phyloP scores from a whole-genome alignment of 345 rosid species.

The Eucalyptus pumila region DNA sequence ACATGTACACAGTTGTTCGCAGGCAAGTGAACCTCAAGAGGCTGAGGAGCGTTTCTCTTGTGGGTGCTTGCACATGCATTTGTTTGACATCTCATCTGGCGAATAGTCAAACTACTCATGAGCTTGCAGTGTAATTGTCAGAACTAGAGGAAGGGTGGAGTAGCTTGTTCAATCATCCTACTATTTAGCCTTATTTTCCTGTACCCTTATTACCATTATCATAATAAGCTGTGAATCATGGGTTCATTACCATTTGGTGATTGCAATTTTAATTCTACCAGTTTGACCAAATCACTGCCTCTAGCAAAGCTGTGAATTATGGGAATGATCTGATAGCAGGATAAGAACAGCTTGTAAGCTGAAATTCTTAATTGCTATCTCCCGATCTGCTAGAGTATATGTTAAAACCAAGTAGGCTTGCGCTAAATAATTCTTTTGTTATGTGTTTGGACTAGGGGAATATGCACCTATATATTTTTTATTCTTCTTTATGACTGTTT shows the following conservation, averaged over 20 bases:
- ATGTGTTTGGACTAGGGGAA: not conserved
- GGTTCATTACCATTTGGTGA: not conserved
- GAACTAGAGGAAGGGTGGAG: not conserved
- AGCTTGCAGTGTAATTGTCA: not conserved
- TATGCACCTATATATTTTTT: not conserved
- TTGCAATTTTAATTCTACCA: not conserved
- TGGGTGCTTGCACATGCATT: not conserved
- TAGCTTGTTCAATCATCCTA: not conserved
- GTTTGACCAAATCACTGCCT: not conserved
- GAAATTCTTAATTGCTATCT: not conserved
- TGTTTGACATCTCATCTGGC: not conserved
- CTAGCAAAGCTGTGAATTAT: not conserved
- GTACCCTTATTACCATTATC: not conserved
- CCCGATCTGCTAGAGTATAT: not conserved
- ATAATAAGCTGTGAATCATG: not conserved
- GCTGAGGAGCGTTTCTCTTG: not conserved
- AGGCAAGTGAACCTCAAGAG: not conserved
- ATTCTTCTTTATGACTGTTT: not conserved
- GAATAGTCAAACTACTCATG: not conserved
- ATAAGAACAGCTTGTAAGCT: not conserved
- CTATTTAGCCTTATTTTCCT: not conserved
- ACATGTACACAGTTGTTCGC: not conserved
- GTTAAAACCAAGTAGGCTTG: not conserved
- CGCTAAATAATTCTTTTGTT: not conserved
- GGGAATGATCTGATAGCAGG: not conserved